A percentile compares a stretch with the other conserved stretches of the same genome.
phyloP scores from a whole-genome alignment of 2,329 filamentous ascomycete species.

The Macrophomina pseudophaseolina region DNA sequence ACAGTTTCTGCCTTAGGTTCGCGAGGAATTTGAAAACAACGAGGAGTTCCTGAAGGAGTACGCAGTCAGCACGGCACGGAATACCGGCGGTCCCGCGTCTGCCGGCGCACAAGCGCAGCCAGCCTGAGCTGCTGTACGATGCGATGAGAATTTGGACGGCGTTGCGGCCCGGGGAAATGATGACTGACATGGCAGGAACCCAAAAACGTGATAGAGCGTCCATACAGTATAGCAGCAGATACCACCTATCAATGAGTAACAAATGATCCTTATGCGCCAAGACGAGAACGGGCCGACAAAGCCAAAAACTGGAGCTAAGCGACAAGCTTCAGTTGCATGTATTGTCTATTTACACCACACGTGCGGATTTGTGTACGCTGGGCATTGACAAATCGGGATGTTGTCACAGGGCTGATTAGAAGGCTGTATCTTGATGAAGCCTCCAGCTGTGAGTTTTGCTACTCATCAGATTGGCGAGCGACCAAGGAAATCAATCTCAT shows the following conservation, averaged over 20 bases:
- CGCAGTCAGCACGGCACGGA: conserved; percentile 48
- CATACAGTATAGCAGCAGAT: conserved; percentile 7
- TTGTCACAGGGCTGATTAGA: neutral
- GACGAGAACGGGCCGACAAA: neutral
- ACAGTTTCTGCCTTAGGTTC: conserved; percentile 65
- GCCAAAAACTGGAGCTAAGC: neutral
- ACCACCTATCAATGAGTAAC: conserved; percentile 10
- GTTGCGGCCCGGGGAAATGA: conserved; percentile 11
- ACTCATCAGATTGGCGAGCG: neutral
- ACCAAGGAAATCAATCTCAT: neutral
- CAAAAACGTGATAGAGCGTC: conserved; percentile 7
- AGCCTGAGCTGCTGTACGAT: conserved; percentile 22
- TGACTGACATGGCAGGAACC: conserved; percentile 14
- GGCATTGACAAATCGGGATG: neutral
- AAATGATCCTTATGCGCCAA: conserved; percentile 13
- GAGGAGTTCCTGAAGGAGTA: conserved; percentile 81
- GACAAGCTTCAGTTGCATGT: neutral
- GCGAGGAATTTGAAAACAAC: conserved; percentile 88
- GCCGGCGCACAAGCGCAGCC: conserved; percentile 33
- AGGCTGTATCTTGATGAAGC: neutral
- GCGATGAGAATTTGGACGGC: neutral
- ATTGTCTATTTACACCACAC: neutral
- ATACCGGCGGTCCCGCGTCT: conserved; percentile 29
- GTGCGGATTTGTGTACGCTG: neutral
- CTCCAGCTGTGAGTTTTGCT: neutral